These are phyloP conservation scores for Cercospora canescens DNA, from an alignment of 2,329 filamentous ascomycete species.

Conservation along the genomic window DNA sequence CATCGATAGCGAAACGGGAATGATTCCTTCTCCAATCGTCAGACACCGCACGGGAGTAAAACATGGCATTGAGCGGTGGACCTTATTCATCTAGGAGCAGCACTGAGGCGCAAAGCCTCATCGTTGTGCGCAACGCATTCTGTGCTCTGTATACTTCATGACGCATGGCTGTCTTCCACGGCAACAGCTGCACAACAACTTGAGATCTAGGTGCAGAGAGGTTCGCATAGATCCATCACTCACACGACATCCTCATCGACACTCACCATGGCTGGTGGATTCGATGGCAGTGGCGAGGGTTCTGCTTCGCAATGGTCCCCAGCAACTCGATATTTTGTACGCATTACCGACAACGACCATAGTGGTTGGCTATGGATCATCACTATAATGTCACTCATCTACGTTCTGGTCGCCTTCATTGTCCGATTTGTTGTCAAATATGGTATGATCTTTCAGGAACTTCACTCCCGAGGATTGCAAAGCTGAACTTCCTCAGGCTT, in stretches of 20 bases:
- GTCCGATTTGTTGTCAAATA: conserved; percentile 26
- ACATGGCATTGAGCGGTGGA: background rate
- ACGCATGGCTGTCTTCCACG: background rate
- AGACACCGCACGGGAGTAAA: background rate
- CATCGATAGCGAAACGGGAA: background rate
- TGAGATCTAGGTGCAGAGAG: background rate
- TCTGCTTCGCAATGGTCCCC: conserved; percentile 15
- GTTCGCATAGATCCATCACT: background rate
- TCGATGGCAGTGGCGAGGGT: background rate
- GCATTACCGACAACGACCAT: conserved; percentile 20
- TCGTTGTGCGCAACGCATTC: background rate
- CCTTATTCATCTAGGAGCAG: background rate
- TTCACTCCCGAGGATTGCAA: background rate
- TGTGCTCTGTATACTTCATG: background rate
- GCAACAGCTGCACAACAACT: background rate
- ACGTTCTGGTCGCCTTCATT: conserved; percentile 19
- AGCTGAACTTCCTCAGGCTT: background rate
- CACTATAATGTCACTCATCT: conserved; percentile 23
- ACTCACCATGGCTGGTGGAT: background rate
- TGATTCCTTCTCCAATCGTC: background rate
- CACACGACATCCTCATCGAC: background rate
- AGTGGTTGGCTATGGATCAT: conserved; percentile 25
- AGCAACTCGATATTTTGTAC: conserved; percentile 21
- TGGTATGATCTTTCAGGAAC: conserved; percentile 9
- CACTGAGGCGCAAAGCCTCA: background rate